These are phyloP conservation scores for Mimosa bimucronata DNA, from an alignment of 306 rosid genomes.

Conservation along the genomic window DNA sequence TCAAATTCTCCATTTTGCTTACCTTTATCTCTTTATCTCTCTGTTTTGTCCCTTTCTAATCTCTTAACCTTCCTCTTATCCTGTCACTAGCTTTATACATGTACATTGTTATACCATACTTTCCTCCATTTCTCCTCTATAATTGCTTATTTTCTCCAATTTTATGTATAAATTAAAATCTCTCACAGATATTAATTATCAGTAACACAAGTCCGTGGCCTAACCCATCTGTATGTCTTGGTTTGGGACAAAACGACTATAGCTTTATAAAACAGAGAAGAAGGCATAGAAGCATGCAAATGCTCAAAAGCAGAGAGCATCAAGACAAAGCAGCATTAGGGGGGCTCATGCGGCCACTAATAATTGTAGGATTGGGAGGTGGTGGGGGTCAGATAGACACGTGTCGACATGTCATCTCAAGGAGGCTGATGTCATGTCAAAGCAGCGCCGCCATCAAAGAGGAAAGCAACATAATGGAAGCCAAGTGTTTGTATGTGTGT, in stretches of 20 bases:
- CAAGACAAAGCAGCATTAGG: background rate
- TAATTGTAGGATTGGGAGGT: background rate
- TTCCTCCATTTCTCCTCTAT: background rate
- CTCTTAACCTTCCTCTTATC: background rate
- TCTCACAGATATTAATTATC: background rate
- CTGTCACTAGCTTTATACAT: background rate
- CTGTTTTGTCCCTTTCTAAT: conserved; percentile 6
- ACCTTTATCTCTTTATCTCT: background rate
- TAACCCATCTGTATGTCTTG: no score
- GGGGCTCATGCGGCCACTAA: background rate
- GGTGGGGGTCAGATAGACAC: conserved; percentile 19
- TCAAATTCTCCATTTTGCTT: background rate
- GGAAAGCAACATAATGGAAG: conserved; percentile 28
- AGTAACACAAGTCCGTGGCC: background rate
- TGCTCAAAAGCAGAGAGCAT: background rate
- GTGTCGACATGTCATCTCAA: conserved; percentile 31
- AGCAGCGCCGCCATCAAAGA: conserved; percentile 41
- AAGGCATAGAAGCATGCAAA: background rate
- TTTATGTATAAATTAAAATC: no score
- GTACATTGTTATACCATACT: background rate
- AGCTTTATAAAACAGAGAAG: background rate
- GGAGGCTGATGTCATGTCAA: conserved; percentile 28
- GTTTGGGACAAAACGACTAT: background rate
- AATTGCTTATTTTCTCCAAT: no score
- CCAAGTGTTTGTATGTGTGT: background rate